Base-by-base conservation (phyloP, 306 rosid genomes). In the Dryas drummondii region DNA sequence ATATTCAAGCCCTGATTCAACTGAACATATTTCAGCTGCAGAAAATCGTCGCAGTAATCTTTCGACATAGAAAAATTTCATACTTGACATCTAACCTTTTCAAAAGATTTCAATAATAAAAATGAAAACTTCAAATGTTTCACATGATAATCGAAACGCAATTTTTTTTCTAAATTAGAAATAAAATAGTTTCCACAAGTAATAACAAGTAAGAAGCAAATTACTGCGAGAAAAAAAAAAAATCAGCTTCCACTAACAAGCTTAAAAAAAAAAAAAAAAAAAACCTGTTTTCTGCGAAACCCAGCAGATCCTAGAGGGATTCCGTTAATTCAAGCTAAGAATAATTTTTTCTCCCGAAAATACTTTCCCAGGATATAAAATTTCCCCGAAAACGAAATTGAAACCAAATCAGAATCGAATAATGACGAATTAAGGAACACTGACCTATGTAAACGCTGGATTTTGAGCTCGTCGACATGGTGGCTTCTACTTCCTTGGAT, bases 361-460 rank as follows among this genome's bases (percentile, higher is more conserved):
- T 4, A 54, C 11, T 52, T 32, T 32, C 37, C 37, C 37, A 32
- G 37, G 37, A 32, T 32, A 32, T 32, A 32, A 32, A 32, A 32
- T 32, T 32, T 32, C 37, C 47, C 22, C 10, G 19, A 13, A 47
- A 64, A 14, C 12, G 10, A 9, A 17, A 3, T 44, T 10, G 27
- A 7, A 75, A 4, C 42, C 4, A 9, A 42, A 27, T 49, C 22
- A 26, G 67, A 67, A 26, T 12, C 14, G 19, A 37, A 64, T 17
- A 19, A 10, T 42, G 14, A 48, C 49, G 73, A 46, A 22, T 40
- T 26, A 75, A 63, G 48, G 51, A 66, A 70, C 27, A 45, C 41
- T 65, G 46, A 87, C 96, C 91, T 32, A 88, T 73, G 60, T 86
- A 88, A 56, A 90, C 70, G 46, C 84, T 72, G 78, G 83, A 88